phyloP scores from a whole-genome alignment of 2,329 filamentous ascomycete genomes.

The Apiospora kogelbergensis region DNA sequence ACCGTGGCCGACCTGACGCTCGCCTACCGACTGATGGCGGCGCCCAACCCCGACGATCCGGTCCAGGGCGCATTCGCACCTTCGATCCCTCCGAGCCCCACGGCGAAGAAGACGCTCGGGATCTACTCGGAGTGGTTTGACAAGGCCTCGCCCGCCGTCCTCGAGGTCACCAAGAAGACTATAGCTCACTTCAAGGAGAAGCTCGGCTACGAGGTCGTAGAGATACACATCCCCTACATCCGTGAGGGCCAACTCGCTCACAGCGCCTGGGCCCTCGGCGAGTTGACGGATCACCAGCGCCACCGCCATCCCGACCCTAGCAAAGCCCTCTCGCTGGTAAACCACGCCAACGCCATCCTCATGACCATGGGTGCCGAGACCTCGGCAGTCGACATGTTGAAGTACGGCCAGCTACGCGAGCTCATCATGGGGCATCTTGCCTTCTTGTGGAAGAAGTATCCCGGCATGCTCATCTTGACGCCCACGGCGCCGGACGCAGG shows the following conservation, averaged over 20 bases:
- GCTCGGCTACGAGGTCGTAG: constrained; percentile 49
- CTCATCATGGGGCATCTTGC: constrained; percentile 55
- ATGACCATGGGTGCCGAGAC: constrained; percentile 65
- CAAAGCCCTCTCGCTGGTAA: constrained; percentile 56
- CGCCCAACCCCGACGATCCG: constrained; percentile 64
- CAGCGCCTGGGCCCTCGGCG: constrained; percentile 72
- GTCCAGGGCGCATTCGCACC: constrained; percentile 64
- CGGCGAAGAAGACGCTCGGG: constrained; percentile 64
- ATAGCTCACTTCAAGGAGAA: constrained; percentile 50
- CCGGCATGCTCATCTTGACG: constrained; percentile 75
- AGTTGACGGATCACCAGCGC: constrained; percentile 56
- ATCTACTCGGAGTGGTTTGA: constrained; percentile 69
- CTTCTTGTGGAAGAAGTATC: constrained; percentile 60
- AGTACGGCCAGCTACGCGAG: constrained; percentile 70
- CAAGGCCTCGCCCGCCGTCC: constrained; percentile 64
- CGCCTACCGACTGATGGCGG: constrained; percentile 78
- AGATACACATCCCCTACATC: constrained; percentile 67
- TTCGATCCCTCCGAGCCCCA: constrained; percentile 44
- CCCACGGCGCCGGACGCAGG: constrained; percentile 76
- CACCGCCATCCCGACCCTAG: constrained; percentile 42
- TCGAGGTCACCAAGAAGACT: constrained; percentile 59
- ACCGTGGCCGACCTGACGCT: constrained; percentile 77
- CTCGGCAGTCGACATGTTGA: constrained; percentile 67
- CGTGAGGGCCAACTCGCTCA: constrained; percentile 75
- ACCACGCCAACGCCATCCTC: constrained; percentile 68